Conservation (phyloP, 768 basidiomycete genomes). For the Suillus plorans region DNA sequence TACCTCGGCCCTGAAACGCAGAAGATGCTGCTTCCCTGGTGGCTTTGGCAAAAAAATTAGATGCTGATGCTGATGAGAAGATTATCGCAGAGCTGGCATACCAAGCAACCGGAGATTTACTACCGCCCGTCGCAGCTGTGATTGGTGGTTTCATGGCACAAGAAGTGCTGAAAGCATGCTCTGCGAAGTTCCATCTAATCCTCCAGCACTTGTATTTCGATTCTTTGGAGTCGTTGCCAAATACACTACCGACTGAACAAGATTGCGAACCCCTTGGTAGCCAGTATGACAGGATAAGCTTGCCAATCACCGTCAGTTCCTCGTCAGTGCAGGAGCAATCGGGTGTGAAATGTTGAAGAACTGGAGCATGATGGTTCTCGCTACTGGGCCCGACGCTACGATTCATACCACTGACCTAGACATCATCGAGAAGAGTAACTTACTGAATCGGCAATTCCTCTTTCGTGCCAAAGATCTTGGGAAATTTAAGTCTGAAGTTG, state of each 20-base stretch:
- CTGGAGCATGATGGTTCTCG: slow-evolving; percentile 99
- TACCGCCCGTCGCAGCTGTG: slow-evolving; percentile 89
- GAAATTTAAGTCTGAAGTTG: slow-evolving; percentile 96
- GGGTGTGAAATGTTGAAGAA: slow-evolving; percentile 99
- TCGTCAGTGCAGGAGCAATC: slow-evolving; percentile 98
- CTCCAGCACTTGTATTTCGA: slow-evolving; percentile 96
- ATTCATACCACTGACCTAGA: slow-evolving; percentile 97
- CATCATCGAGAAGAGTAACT: slow-evolving; percentile 98
- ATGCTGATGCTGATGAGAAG: slow-evolving; percentile 77
- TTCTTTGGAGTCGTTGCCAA: slow-evolving; percentile 91
- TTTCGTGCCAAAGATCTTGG: slow-evolving; percentile 96
- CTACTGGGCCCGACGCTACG: slow-evolving; percentile 69
- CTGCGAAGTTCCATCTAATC: slow-evolving; percentile 97
- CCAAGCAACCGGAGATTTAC: slow-evolving; percentile 81
- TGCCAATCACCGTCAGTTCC: slow-evolving; percentile 86
- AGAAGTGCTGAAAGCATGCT: slow-evolving; percentile 94
- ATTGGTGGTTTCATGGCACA: slow-evolving; percentile 98
- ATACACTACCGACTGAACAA: slow-evolving; percentile 68
- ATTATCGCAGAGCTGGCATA: slow-evolving; percentile 81
- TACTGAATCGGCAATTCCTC: slow-evolving; percentile 92
- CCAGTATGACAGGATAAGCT: slow-evolving; percentile 96
- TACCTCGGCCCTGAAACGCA: slow-evolving; percentile 81
- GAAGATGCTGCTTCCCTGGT: slow-evolving; percentile 78
- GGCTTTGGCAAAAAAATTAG: slow-evolving; percentile 73
- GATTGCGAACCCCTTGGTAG: slow-evolving; percentile 81